Conservation (phyloP, 169 alveolate species). For the Hepatocystis sp. region DNA sequence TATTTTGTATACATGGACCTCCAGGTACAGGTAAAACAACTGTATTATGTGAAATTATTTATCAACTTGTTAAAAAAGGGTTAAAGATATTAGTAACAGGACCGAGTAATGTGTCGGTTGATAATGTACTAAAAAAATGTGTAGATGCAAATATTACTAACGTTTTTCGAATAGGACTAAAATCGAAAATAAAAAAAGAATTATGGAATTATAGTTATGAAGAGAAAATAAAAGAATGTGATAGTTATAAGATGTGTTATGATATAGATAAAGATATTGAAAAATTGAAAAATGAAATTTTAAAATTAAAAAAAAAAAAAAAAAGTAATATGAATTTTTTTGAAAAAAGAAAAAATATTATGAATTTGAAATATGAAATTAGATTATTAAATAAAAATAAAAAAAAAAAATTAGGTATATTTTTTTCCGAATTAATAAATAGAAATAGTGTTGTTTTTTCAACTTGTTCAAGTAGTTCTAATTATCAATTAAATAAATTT, state of each 20-base stretch:
- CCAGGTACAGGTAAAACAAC: constrained; percentile 79
- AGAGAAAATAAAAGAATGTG: constrained; percentile 67
- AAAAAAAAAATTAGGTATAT: constrained; percentile 46
- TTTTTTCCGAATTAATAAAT: constrained; percentile 47
- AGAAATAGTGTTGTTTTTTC: constrained; percentile 41
- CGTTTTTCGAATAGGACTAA: constrained; percentile 48
- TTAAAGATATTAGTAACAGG: constrained; percentile 47
- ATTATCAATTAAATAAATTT: constrained; percentile 63
- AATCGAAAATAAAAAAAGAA: constrained; percentile 33
- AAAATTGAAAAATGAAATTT: constrained; percentile 36
- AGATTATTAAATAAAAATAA: constrained; percentile 32
- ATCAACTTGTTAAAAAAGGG: constrained; percentile 21
- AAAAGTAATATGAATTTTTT: constrained; percentile 6
- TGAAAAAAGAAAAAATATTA: constrained; percentile 25
- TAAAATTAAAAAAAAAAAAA: constrained; percentile 59
- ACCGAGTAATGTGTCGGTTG: constrained; percentile 72
- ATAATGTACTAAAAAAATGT: constrained; percentile 41
- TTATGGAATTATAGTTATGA: constrained; percentile 60
- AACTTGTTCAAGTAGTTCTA: constrained; percentile 71
- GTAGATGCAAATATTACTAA: constrained; percentile 30
- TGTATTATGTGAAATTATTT: constrained; percentile 46
- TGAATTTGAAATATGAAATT: constrained; percentile 61
- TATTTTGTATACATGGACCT: constrained; percentile 71
- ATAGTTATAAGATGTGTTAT: constrained; percentile 54
- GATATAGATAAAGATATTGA: constrained; percentile 62